Base-by-base conservation (phyloP, 169 alveolate species). In the Cryptosporidium parvum region DNA sequence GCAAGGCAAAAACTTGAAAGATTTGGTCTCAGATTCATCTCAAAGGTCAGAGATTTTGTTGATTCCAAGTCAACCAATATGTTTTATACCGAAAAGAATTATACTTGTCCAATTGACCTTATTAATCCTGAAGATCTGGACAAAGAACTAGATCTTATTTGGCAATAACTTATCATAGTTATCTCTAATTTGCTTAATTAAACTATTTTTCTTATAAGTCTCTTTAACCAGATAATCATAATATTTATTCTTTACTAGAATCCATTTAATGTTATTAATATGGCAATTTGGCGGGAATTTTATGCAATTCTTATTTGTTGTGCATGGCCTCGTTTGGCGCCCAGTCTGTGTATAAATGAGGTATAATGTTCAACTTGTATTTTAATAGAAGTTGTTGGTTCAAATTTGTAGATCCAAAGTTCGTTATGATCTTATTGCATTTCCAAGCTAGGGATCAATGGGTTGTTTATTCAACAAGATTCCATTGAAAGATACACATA, bases 61-160 rank as follows among this genome's bases (percentile, higher is more conserved):
- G 69, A 44, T 14, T 44, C 65, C 21, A 80, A 31, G 23, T 80
- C 80, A 21, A 52, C 59, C 37, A 59, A 42, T n/a, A 58, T n/a
- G 58, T 37, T 59, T 2, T 21, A 33, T 21, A 21, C 12, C 18
- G 65, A 35, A 51, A 1, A 33, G 53, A n/a, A 29, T n/a, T 80
- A 80, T 31, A 26, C 48, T 0, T 80, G 89, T 80, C 89, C 89
- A 3, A 80, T 80, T 14, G 89, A 80, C 70, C 67, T 37, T 26
- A 61, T 80, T 37, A 62, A 80, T 14, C 89, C 56, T 44, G 89
- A 80, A 58, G 89, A 80, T 44, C 62, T 80, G 16, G 89, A 80
- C 75, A 80, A 59, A 80, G 89, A 80, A 62, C 53, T 80, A 45
- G 89, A 80, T 53, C 68, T 80, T 9, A 80, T 80, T 26, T 56